A percentile compares a stretch with the other conserved stretches of the same genome.
Conservation (phyloP, 2,329 filamentous ascomycete species). For the Phialocephala subalpina region DNA sequence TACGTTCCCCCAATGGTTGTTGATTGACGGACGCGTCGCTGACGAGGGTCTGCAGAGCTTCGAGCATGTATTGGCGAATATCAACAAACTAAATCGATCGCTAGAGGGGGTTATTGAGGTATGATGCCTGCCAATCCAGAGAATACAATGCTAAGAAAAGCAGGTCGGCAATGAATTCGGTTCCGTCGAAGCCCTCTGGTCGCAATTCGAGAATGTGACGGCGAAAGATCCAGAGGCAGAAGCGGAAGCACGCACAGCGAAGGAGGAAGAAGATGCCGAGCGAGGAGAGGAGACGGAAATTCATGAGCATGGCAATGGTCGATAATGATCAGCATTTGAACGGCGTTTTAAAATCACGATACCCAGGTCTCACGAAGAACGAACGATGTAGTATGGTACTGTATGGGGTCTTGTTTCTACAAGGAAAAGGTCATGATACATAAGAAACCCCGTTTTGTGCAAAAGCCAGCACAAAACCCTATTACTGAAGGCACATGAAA, state of each 20-base stretch:
- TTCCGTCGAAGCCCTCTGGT: slow-evolving; percentile 97
- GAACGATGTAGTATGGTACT: slow-evolving; percentile 20
- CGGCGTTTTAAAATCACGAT: slow-evolving; percentile 38
- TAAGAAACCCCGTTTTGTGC: slow-evolving; percentile 39
- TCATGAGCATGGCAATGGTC: slow-evolving; percentile 22
- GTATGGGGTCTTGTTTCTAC: slow-evolving; percentile 56
- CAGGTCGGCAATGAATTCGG: slow-evolving; percentile 95
- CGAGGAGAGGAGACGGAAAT: slow-evolving; percentile 33
- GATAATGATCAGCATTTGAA: slow-evolving; percentile 14
- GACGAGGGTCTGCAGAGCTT: slow-evolving; percentile 61
- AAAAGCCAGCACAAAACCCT: slow-evolving; percentile 34
- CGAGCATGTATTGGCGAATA: slow-evolving; percentile 92
- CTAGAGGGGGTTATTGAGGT: slow-evolving; percentile 91
- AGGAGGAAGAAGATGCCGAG: slow-evolving; percentile 33
- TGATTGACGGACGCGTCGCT: slow-evolving; percentile 3
- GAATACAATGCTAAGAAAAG: not conserved
- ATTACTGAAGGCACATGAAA: slow-evolving; percentile 36
- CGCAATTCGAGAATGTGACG: slow-evolving; percentile 97
- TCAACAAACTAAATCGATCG: slow-evolving; percentile 93
- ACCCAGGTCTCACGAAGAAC: slow-evolving; percentile 34
- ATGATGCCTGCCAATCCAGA: slow-evolving; percentile 41
- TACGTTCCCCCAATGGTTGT: slow-evolving; percentile 46
- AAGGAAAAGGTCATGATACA: slow-evolving; percentile 43
- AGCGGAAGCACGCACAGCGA: slow-evolving; percentile 41
- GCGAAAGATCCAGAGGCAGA: slow-evolving; percentile 65